Percentiles rank a stretch among this genome's conserved stretches.
phyloP scores from a whole-genome alignment of 2,329 filamentous ascomycete genomes.

The Berkeleyomyces basicola region DNA sequence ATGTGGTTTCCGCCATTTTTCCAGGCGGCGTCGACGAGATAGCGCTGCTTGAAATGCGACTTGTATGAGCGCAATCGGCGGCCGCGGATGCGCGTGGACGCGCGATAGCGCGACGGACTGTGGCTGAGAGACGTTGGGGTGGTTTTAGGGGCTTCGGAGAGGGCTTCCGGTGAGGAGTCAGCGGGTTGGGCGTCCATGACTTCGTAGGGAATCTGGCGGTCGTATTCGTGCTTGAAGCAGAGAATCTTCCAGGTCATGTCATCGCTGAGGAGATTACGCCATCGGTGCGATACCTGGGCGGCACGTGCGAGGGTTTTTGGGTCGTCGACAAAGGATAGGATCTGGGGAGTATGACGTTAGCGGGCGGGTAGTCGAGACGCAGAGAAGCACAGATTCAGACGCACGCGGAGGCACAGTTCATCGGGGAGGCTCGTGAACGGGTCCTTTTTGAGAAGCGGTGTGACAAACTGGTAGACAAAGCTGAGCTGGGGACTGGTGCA shows the following conservation, averaged over 20 bases:
- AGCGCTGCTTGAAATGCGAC: slow-evolving; percentile 93
- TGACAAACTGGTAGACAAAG: slow-evolving; percentile 92
- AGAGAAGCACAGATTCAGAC: slow-evolving; percentile 20
- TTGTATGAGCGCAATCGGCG: slow-evolving; percentile 71
- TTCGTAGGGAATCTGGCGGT: slow-evolving; percentile 37
- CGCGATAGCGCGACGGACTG: slow-evolving; percentile 16
- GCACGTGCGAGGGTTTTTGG: slow-evolving; percentile 83
- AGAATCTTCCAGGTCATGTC: slow-evolving; percentile 98
- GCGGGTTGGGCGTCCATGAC: not conserved
- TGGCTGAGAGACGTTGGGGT: slow-evolving; percentile 15
- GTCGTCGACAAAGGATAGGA: slow-evolving; percentile 93
- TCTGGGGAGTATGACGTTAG: slow-evolving; percentile 31
- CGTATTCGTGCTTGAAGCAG: slow-evolving; percentile 90
- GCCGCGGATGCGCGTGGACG: slow-evolving; percentile 16
- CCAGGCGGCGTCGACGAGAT: slow-evolving; percentile 95
- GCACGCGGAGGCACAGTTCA: slow-evolving; percentile 75
- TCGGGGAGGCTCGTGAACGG: slow-evolving; percentile 85
- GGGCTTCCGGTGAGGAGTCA: not conserved
- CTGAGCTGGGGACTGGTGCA: slow-evolving; percentile 92
- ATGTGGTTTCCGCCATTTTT: slow-evolving; percentile 75
- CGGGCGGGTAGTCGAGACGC: not conserved
- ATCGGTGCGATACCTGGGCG: slow-evolving; percentile 88
- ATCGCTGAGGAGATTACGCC: slow-evolving; percentile 84
- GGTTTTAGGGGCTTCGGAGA: not conserved
- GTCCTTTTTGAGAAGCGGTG: slow-evolving; percentile 86